Evolutionary conservation across 139 green algal genomes (phyloP), one percentile per base, ranked within the genome.

Genomic region (Deuterostichococcus epilithicus): DNA sequence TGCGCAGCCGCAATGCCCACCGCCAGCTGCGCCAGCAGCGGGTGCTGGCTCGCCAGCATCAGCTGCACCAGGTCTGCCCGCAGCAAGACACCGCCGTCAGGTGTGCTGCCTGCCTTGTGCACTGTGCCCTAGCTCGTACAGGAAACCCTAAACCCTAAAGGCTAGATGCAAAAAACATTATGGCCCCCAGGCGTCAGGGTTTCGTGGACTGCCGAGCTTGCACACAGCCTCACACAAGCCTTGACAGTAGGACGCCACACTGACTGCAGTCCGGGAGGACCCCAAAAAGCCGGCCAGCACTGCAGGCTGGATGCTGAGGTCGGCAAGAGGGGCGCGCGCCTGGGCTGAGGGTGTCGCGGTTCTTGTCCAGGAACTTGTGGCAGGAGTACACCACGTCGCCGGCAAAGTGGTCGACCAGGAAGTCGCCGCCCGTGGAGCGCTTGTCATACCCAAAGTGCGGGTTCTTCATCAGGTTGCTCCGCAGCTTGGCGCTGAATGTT

Each of bases 331-430:
- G n/a, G 25, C 80, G 1, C 60, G 36, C 75, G 86, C 86, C 86
- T 76, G 83, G 52, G 42, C 81, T 89, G 13, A 94, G 80, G 33
- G 85, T 89, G 84, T 93, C 90, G 76, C 86, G 85, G 82, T 98
- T 98, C 80, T 94, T 94, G 70, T 94, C 91, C 75, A 96, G 79
- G 77, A 96, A 93, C 25, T 83, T 82, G 0, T 58, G 42, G 25
- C 75, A 82, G 52, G 74, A 78, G 84, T 96, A 95, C n/a, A 63
- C 78, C 0, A 93, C 89, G 2, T 80, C 66, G 13, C 89, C 89
- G 3, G 93, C 93, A 71, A 95, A 97, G 78, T 97, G 93, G 23
- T 88, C 72, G 25, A 97, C 73, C 28, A 87, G 92, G 80, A 97
- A 97, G 58, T 84, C 83, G 26, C 72, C 63, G 13, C 44, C 59